Conservation (phyloP, 768 basidiomycete species). For the Roridomyces roridus region DNA sequence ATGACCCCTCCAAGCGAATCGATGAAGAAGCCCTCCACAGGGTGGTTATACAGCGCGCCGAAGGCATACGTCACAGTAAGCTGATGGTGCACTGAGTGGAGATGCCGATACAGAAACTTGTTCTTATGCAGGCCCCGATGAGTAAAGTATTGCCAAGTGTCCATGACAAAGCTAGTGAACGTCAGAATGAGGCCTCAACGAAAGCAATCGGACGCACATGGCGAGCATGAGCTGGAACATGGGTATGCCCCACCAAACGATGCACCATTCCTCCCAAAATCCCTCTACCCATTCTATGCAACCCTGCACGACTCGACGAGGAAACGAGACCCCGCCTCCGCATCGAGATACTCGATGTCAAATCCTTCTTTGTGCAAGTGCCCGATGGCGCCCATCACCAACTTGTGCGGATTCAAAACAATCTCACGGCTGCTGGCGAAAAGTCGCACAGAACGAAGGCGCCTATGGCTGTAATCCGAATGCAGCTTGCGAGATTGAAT, state of each 20-base stretch:
- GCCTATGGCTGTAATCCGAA: too few relatives aligned
- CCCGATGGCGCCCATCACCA: too few relatives aligned
- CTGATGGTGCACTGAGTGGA: conserved; percentile 95
- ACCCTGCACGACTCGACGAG: too few relatives aligned
- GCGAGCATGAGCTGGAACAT: conserved; percentile 72
- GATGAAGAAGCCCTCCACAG: conserved; percentile 90
- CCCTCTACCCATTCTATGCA: too few relatives aligned
- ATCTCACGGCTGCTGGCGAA: too few relatives aligned
- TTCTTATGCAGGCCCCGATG: conserved; percentile 93
- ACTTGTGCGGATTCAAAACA: too few relatives aligned
- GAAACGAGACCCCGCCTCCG: too few relatives aligned
- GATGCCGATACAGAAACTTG: conserved; percentile 87
- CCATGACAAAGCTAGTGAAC: conserved; percentile 79
- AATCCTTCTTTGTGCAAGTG: too few relatives aligned
- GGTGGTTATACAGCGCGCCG: conserved; percentile 97
- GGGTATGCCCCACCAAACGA: conserved; percentile 98
- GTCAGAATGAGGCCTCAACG: background rate
- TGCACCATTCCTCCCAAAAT: too few relatives aligned
- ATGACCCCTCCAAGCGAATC: conserved; percentile 83
- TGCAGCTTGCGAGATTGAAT: too few relatives aligned
- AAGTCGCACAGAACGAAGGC: too few relatives aligned
- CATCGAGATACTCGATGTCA: too few relatives aligned
- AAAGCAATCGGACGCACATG: conserved; percentile 76
- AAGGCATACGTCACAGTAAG: conserved; percentile 97
- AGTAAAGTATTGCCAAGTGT: conserved; percentile 98